Base-by-base conservation (phyloP, 345 rosid species). In the Ceriops decandra region DNA sequence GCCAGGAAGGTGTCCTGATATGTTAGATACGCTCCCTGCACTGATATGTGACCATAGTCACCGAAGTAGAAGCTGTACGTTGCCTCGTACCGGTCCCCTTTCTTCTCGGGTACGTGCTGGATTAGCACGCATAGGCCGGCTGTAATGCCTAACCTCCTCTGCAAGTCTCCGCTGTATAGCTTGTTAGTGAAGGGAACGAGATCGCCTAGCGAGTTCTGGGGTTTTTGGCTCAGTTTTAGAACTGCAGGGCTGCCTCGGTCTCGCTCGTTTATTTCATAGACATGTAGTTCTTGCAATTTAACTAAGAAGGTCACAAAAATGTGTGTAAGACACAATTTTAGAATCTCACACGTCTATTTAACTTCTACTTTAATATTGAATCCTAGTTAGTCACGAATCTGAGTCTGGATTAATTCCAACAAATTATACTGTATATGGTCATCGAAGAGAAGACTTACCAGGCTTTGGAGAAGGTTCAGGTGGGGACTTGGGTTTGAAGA, bases 221-320 rank as follows among this genome's bases (percentile, higher is more conserved):
- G 27, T 35, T 82, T 86, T 63, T 84, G 62, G 68, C 83, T 82
- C 22, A 82, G 68, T 52, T 73, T 74, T 7, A 86, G 75, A 68
- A 72, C 60, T 10, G 83, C 86, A 6, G 88, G 90, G 82, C 88
- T 84, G 27, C 70, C 79, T 32, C 88, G 68, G 73, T 86, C 88
- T 52, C 76, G 52, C 76, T 86, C 87, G 66, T 86, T 84, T 54
- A 86, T 72, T 75, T 86, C 90, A 46, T 86, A 86, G 5, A 84
- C 86, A 49, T 46, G 35, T 11, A 86, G 77, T 68, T 84, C 84
- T 64, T 86, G 86, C 20, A 84, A 82, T 47, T 76, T 70, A 9
- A 52, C 87, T 77, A 57, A 10, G 28, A 52, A 11, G 33, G 7
- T 3, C 0, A 2, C 21, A 22, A 54, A 32, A 36, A n/a, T 62